phyloP scores from a whole-genome alignment of 371 early-diverging fungal species.

The Lichtheimia ornata region DNA sequence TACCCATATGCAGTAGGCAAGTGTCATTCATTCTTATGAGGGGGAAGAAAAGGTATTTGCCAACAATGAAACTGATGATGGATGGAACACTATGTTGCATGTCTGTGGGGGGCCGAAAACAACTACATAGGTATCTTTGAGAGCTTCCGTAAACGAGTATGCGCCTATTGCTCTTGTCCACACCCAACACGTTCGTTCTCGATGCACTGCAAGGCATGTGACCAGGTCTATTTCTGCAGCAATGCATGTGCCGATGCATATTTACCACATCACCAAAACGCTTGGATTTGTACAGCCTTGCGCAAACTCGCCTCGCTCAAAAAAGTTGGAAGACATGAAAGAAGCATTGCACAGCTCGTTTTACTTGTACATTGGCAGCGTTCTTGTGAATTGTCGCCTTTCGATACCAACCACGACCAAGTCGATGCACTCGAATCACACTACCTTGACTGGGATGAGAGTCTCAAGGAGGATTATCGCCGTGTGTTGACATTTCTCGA shows the following conservation, averaged over 20 bases:
- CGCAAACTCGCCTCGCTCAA: constrained; percentile 51
- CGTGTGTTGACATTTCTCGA: constrained; percentile 36
- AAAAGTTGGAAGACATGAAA: constrained; percentile 38
- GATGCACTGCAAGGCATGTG: constrained; percentile 44
- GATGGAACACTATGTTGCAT: no score
- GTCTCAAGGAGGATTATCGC: constrained; percentile 39
- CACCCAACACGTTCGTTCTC: constrained; percentile 38
- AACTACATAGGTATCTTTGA: constrained; percentile 45
- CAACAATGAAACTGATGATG: no score
- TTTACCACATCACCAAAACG: constrained; percentile 10
- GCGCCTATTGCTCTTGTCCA: constrained; percentile 46
- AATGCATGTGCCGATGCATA: constrained; percentile 27
- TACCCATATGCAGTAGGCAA: constrained; percentile 34
- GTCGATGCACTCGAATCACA: constrained; percentile 47
- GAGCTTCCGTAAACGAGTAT: constrained; percentile 43
- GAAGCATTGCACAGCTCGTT: constrained; percentile 44
- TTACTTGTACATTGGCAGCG: constrained; percentile 25
- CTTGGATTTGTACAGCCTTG: constrained; percentile 34
- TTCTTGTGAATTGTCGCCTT: constrained; percentile 1
- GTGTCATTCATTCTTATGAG: neutral
- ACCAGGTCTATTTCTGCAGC: constrained; percentile 54
- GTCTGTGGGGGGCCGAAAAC: neutral
- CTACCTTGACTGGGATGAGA: constrained; percentile 40
- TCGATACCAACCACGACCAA: constrained; percentile 16
- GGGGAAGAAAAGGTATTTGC: no score